A percentile compares a stretch with the other conserved stretches of the same genome.
Evolutionary conservation across 768 basidiomycete genomes (phyloP).

Genomic region (Termitomyces sp.): DNA sequence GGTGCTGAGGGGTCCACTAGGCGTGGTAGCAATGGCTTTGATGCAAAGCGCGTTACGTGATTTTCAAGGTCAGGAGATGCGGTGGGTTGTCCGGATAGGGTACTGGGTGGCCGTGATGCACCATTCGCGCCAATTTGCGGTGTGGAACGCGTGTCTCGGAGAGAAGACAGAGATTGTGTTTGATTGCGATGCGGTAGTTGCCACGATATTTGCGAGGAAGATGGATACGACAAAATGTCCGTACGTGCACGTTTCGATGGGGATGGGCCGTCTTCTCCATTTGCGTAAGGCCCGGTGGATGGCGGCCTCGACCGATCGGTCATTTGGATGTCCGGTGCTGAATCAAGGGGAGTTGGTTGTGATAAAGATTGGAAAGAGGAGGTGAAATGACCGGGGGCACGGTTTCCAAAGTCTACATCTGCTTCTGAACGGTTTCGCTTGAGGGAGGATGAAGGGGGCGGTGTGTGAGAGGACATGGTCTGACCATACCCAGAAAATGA

Average conservation of each 20-base stretch:
- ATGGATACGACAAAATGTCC: conserved; percentile 38
- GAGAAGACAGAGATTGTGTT: conserved; percentile 25
- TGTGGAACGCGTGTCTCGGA: conserved; percentile 20
- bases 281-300: conserved; percentile 44
- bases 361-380: conserved; percentile 18
- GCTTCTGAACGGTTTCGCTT: conserved; percentile 68
- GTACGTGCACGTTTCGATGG: conserved; percentile 71
- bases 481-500: conserved; percentile 47
- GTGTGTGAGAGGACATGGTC: conserved; percentile 49
- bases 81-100: conserved; percentile 32
- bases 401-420: conserved; percentile 44
- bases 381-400: conserved; percentile 14
- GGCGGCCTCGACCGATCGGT: conserved; percentile 47
- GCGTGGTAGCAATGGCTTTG: conserved; percentile 55
- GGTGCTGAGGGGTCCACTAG: conserved; percentile 49
- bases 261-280: conserved; percentile 62
- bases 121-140: conserved; percentile 38
- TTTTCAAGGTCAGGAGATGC: conserved; percentile 38
- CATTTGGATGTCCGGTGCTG: conserved; percentile 41
- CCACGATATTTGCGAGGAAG: conserved; percentile 30
- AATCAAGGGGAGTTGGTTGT: conserved; percentile 22
- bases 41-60: conserved; percentile 59
- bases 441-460: conserved; percentile 45
- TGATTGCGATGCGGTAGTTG: conserved; percentile 26
- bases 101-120: conserved; percentile 43